Base-by-base conservation (phyloP, 306 rosid species). In the Albizia julibrissin region DNA sequence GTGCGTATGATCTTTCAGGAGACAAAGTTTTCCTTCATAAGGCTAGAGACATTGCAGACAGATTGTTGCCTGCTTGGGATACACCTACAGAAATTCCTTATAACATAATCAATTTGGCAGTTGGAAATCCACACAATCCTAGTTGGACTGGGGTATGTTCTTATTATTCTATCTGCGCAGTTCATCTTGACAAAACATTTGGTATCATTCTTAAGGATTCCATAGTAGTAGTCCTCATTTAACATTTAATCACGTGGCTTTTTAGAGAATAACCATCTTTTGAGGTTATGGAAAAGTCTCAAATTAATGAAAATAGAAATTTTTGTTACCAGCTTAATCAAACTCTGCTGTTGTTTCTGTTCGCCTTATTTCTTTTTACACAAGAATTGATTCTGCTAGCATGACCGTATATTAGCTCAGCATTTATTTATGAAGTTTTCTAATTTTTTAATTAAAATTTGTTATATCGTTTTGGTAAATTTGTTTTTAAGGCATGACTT, bases 61-160 rank as follows among this genome's bases (percentile, higher is more conserved):
- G 97, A 72, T 86, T 96, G 87, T 92, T 96, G 76, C 98, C 99
- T 75, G 98, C 99, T 50, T 96, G 99, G 99, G 86, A 93, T 86
- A 87, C 99, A 43, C 90, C 97, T 69, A 66, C 94, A 19, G 99
- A 98, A 86, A 90, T 96, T 81, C 99, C 99, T 81, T 96, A 87
- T 88, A 96, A 96, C 86, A 76, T 92, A 75, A 96, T 96, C 82
- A 96, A 96, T 85, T 84, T 96, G 90, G 93, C 93, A 80, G 84
- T 85, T 68, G 98, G 98, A 81, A 89, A 83, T 40, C 82, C 94
- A 31, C 98, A 91, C 87, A 96, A 92, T 84, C 98, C 94, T 52
- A 75, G 95, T 46, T 96, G 99, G 99, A 96, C 98, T 6, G 99
- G 98, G 84, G 98, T 93, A 89, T 84, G 91, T 89, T 62, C 65